Percentiles rank a stretch among this genome's conserved stretches.
These are phyloP conservation scores for Fabrea salina DNA, from an alignment of 169 alveolate species.

Conservation along the genomic window DNA sequence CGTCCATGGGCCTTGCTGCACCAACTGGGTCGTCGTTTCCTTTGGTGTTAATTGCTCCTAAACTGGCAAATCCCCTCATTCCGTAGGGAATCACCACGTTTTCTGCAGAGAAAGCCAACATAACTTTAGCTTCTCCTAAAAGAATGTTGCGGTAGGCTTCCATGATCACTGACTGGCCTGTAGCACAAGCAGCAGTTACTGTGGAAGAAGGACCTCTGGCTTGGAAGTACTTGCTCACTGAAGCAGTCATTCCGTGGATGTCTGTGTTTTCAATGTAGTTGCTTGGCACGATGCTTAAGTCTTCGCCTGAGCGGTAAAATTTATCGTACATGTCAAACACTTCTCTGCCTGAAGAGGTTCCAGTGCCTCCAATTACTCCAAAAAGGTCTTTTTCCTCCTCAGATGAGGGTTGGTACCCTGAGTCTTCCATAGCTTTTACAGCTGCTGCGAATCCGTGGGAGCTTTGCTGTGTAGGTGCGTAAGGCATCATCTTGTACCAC, in stretches of 20 bases:
- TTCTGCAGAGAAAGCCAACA: conserved; percentile 84
- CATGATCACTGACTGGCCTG: conserved; percentile 82
- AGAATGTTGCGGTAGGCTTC: conserved; percentile 76
- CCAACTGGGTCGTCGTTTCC: conserved; percentile 75
- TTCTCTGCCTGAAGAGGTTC: not conserved
- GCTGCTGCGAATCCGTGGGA: not conserved
- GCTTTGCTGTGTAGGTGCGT: not conserved
- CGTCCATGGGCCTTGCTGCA: conserved; percentile 87
- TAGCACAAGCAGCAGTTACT: conserved; percentile 78
- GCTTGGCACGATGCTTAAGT: conserved; percentile 8
- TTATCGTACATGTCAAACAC: conserved; percentile 2
- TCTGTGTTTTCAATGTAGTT: not conserved
- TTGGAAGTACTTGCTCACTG: conserved; percentile 27
- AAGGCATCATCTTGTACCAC: not conserved
- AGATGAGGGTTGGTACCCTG: not conserved
- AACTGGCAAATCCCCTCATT: conserved; percentile 69
- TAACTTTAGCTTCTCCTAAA: conserved; percentile 74
- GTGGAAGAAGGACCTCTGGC: conserved; percentile 31
- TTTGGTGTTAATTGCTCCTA: conserved; percentile 71
- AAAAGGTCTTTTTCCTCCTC: not conserved
- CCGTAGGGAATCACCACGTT: conserved; percentile 76
- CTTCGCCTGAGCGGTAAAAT: not conserved
- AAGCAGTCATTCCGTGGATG: conserved; percentile 29
- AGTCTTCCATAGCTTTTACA: not conserved
- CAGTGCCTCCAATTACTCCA: not conserved